A percentile compares a stretch with the other conserved stretches of the same genome.
phyloP scores from a whole-genome alignment of 768 basidiomycete species.

The Obba rivulosa region DNA sequence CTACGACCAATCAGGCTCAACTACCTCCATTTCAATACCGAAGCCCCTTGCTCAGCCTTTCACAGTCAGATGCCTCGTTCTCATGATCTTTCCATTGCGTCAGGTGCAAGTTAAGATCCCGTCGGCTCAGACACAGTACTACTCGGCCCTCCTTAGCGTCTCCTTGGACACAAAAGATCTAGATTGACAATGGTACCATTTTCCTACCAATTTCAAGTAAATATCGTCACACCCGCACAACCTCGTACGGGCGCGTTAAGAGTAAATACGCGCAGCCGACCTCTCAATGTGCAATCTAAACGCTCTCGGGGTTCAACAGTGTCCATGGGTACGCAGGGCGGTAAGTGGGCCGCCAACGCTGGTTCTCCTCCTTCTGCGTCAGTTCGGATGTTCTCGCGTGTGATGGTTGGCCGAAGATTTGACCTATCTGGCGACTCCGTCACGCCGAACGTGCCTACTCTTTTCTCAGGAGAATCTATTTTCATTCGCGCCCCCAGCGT shows the following conservation, averaged over 20 bases:
- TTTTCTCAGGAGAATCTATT: too few relatives aligned
- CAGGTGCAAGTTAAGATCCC: slow-evolving; percentile 7
- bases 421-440: too few relatives aligned
- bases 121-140: not conserved
- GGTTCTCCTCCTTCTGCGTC: too few relatives aligned
- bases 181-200: not conserved
- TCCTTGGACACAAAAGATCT: slow-evolving; percentile 4
- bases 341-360: not conserved
- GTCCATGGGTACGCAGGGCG: slow-evolving; percentile 6
- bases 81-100: slow-evolving; percentile 11
- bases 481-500: too few relatives aligned
- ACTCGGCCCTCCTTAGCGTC: slow-evolving; percentile 9
- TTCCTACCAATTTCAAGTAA: not conserved
- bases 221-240: not conserved
- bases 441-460: too few relatives aligned
- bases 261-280: too few relatives aligned
- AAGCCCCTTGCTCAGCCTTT: slow-evolving; percentile 1
- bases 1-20: not conserved
- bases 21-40: slow-evolving; percentile 8
- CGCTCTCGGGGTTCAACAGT: not conserved
- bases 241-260: too few relatives aligned
- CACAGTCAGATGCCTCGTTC: slow-evolving; percentile 12
- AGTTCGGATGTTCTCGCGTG: too few relatives aligned
- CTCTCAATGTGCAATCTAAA: too few relatives aligned
- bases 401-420: too few relatives aligned